A percentile compares a stretch with the other conserved stretches of the same genome.
These are phyloP conservation scores for Heliamphora pulchella DNA, from an alignment of 179 eudicot species.

Conservation along the genomic window DNA sequence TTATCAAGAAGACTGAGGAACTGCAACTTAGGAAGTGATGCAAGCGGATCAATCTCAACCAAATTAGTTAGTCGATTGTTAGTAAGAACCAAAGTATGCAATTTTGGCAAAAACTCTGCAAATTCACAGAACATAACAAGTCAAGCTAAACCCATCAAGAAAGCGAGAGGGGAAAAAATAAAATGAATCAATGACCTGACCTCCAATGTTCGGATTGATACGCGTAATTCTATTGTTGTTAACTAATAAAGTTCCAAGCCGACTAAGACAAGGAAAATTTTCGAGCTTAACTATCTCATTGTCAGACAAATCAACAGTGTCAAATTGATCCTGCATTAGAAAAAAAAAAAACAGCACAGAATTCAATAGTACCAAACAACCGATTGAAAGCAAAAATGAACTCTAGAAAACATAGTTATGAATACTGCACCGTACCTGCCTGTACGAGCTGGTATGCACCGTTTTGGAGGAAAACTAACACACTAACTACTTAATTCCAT, in stretches of 20 bases:
- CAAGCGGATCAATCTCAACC: constrained; percentile 95
- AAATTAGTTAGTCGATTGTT: constrained; percentile 82
- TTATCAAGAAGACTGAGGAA: constrained; percentile 81
- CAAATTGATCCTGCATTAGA: constrained; percentile 85
- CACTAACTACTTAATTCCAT: no score
- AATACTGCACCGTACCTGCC: no score
- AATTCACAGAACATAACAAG: constrained; percentile 17
- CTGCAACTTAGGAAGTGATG: constrained; percentile 72
- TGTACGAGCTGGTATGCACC: no score
- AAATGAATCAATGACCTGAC: constrained; percentile 28
- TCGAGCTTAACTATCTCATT: constrained; percentile 98
- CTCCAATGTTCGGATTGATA: constrained; percentile 85
- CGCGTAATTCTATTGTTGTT: constrained; percentile 94
- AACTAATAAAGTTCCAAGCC: constrained; percentile 75
- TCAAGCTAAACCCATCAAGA: constrained; percentile 8
- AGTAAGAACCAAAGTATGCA: constrained; percentile 83
- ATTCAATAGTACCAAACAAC: neutral
- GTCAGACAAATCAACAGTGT: constrained; percentile 85
- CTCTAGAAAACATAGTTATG: neutral
- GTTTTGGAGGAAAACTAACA: no score
- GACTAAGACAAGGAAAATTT: constrained; percentile 69
- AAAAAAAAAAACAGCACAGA: neutral
- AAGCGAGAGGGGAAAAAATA: neutral
- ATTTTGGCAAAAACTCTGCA: constrained; percentile 88
- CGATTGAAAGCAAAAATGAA: neutral